Base-by-base conservation (phyloP, 768 basidiomycete species). In the Amanita pseudoporphyria region DNA sequence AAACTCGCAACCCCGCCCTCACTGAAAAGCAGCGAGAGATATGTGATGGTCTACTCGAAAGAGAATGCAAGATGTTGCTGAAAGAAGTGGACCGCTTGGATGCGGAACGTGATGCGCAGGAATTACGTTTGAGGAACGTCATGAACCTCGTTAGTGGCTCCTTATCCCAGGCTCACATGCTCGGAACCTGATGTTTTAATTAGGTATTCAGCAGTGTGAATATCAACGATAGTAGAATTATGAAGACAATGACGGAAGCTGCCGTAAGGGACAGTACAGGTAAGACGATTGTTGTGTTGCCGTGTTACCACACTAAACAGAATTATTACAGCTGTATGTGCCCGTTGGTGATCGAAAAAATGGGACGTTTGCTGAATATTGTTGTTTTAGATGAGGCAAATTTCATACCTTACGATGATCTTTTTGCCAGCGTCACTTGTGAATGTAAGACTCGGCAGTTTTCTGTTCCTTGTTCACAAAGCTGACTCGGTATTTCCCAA, bases 1-100 rank as follows among this genome's bases (percentile, higher is more conserved):
- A 71, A 4, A 77, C 76, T 0, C 60, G 57, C 22, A 80, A 80
- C 55, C 82, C 79, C 1, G 75, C 74, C 16, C 68, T 81, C 71
- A 49, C 62, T 1, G 51, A 67, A 10, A 41, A 53, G 6, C 64
- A 68, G 19, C 59, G 58, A 9, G 43, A 57, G 0, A 56, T 58
- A 18, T 71, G 70, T 35, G 53, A 54, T 2, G 49, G 36, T 0
- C 62, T 75, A 13, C 56, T 82, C 59, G 33, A 62, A 16, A 70
- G 56, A 52, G 79, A 82, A 57, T 74, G 72, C 22, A 57, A 60
- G 0, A 75, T 71, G 46, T 60, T 82, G 30, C 47, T 74, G 9
- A 64, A 66, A 4, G 79, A 78, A 53, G 76, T 81, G 13, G 64
- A 69, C 18, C 64, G 79, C 31, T 56, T 81, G 33, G 69, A 78